phyloP scores from a whole-genome alignment of 31 red algal species.

The Odonthalia washingtoniensis region DNA sequence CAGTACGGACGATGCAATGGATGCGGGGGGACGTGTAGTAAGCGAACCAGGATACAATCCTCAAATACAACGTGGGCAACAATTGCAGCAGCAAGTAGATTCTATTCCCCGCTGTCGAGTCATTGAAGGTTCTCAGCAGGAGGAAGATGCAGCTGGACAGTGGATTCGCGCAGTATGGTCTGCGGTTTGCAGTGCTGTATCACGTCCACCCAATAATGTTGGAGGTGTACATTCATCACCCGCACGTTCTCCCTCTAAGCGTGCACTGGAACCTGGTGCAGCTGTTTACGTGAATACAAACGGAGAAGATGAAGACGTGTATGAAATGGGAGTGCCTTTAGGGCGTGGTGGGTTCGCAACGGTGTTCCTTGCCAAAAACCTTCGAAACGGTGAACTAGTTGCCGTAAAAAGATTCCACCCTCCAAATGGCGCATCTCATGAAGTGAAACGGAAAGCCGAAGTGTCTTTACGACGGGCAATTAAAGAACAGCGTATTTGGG shows the following conservation, averaged over 20 bases:
- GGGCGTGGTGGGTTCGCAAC: constrained; percentile 87
- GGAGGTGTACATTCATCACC: neutral
- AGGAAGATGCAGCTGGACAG: constrained; percentile 27
- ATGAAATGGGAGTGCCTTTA: constrained; percentile 80
- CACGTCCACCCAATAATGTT: constrained; percentile 62
- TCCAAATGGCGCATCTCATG: constrained; percentile 42
- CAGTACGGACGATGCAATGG: neutral
- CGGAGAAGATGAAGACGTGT: constrained; percentile 57
- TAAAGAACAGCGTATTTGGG: constrained; percentile 88
- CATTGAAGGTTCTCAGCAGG: constrained; percentile 26
- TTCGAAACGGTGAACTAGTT: constrained; percentile 70
- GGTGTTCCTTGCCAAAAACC: constrained; percentile 79
- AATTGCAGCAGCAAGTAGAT: constrained; percentile 16
- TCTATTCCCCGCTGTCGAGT: constrained; percentile 46
- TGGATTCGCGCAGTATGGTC: constrained; percentile 68
- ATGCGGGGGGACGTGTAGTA: neutral
- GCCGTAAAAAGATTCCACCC: constrained; percentile 86
- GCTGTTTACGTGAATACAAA: neutral
- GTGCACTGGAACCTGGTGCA: neutral
- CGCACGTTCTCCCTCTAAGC: neutral
- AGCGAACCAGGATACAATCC: constrained; percentile 13
- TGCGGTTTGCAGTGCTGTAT: constrained; percentile 66
- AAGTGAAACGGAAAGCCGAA: constrained; percentile 45
- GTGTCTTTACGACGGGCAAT: constrained; percentile 61
- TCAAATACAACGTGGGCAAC: neutral